A percentile compares a stretch with the other conserved stretches of the same genome.
These are phyloP conservation scores for Amanita rubescens DNA, from an alignment of 768 basidiomycete species.

Conservation along the genomic window DNA sequence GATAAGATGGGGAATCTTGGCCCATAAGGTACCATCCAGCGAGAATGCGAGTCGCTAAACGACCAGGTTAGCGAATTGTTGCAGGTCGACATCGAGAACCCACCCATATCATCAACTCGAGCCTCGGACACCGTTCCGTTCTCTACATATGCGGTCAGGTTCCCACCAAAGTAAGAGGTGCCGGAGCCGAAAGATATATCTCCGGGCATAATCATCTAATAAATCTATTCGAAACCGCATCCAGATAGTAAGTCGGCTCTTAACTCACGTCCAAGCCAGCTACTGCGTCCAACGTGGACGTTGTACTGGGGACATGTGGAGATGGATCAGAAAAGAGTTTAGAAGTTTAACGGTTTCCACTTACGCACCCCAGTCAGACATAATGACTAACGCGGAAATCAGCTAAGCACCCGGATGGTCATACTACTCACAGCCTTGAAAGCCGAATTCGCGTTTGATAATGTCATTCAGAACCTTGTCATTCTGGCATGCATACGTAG, in stretches of 20 bases:
- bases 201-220: constrained; percentile 68
- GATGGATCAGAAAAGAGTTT: neutral
- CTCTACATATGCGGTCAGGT: constrained; percentile 58
- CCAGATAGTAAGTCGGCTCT: neutral
- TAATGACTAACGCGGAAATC: constrained; percentile 34
- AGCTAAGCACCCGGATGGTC: neutral
- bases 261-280: constrained; percentile 56
- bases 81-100: neutral
- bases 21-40: constrained; percentile 61
- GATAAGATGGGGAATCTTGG: constrained; percentile 59
- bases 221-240: neutral
- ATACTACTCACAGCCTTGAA: constrained; percentile 57
- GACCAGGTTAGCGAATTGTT: neutral
- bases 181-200: constrained; percentile 43
- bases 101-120: constrained; percentile 73
- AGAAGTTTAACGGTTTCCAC: constrained; percentile 11
- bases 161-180: constrained; percentile 56
- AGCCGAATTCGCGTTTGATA: constrained; percentile 69
- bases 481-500: constrained; percentile 71
- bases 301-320: constrained; percentile 25
- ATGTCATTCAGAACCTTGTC: constrained; percentile 63
- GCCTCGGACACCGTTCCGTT: constrained; percentile 63
- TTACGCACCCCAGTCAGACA: constrained; percentile 70
- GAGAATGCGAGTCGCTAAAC: constrained; percentile 62
- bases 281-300: constrained; percentile 52